A percentile compares a stretch with the other conserved stretches of the same genome.
These are phyloP conservation scores for Sphagnum magellanicum DNA, from an alignment of 228 moss, liverwort and hornwort species.

Conservation along the genomic window DNA sequence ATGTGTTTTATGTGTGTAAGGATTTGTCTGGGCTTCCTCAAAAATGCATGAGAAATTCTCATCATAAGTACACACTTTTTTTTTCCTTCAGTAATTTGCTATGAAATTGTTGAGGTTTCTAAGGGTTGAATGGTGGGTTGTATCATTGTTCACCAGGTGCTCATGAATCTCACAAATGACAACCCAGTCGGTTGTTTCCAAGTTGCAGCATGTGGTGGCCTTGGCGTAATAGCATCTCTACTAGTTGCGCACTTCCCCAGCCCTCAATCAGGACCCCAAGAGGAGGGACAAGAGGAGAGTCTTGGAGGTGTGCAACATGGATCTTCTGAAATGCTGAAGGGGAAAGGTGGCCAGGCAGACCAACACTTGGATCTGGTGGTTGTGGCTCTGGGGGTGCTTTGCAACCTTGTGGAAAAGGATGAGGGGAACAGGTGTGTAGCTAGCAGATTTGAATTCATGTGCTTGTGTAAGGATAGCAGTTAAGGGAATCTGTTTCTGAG, in stretches of 20 bases:
- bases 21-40: no score
- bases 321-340: constrained; percentile 25
- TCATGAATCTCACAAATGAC: constrained; percentile 97
- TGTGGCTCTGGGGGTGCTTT: constrained; percentile 83
- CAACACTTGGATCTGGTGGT: constrained; percentile 91
- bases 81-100: no score
- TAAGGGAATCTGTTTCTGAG: background rate
- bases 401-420: constrained; percentile 96
- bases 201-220: constrained; percentile 84
- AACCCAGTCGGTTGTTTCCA: constrained; percentile 94
- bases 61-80: no score
- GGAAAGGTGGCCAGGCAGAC: constrained; percentile 54
- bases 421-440: constrained; percentile 70
- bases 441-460: background rate
- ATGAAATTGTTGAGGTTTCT: no score
- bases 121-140: background rate
- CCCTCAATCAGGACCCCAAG: constrained; percentile 32
- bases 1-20: background rate
- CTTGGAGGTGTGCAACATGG: background rate
- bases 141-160: constrained; percentile 40
- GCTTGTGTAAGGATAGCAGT: background rate
- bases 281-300: constrained; percentile 1
- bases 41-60: no score
- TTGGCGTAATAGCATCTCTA: constrained; percentile 72
- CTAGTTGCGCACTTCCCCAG: constrained; percentile 75